Base-by-base conservation (phyloP, 2,329 filamentous ascomycete genomes). In the Ceratocystis destructans region DNA sequence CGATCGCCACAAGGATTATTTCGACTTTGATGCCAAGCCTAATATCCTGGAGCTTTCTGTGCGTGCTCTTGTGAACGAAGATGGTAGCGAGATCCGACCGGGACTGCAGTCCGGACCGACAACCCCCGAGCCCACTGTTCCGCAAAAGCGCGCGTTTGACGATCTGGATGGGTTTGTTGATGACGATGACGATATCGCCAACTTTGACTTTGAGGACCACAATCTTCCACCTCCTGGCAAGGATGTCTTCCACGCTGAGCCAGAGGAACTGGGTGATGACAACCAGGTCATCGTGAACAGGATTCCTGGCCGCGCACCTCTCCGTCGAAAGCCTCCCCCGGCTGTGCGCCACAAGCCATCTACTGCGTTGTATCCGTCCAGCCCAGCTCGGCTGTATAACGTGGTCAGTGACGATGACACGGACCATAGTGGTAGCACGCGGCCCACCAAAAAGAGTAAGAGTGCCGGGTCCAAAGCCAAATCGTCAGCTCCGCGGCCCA, bases 321-420 rank as follows among this genome's bases (percentile, higher is more conserved):
- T 7, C 5, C 64, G 53, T 8, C 64, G 28, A 37, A 37, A 37
- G 37, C 37, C 37, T 12, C 37, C 37, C 3, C 37, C 12, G 31
- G 5, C 53, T 31, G 37, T 7, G 8, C 64, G 53, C 17, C 64
- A 20, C 37, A 65, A 65, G 57, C 44, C 53, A 2, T n/a, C 66
- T 4, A 45, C 57, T 41, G 66, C 45, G 1, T 22, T 64, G 7
- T 67, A 57, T 37, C 66, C 66, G 15, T 67, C 66, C 3, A 67
- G 66, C 61, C 66, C 66, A 15, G 66, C 66, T 5, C 61, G 62
- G 25, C 61, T 67, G 10, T 67, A 64, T 17, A 67, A 67, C 7
- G 46, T 67, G 7, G 50, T 67, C 25, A 64, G 62, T 25, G 66
- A 67, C 31, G 66, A 67, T 44, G 66, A 67, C 22, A 61, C 44